These are phyloP conservation scores for Phragmites australis DNA, from an alignment of 176 grass and related monocot species.

Conservation along the genomic window DNA sequence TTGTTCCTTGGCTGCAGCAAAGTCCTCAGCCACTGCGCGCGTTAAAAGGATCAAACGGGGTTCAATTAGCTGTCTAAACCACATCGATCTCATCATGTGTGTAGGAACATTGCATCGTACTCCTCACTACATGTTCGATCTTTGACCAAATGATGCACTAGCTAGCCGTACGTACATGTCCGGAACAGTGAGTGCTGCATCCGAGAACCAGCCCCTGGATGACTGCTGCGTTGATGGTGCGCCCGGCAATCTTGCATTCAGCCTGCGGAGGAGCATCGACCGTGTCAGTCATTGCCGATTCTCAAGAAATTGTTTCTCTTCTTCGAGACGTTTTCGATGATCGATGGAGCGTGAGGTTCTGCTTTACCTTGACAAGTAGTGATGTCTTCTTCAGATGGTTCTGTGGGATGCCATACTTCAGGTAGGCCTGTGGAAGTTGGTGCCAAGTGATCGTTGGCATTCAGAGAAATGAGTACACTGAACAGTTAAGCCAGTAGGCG, in stretches of 20 bases:
- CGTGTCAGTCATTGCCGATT: constrained; percentile 6
- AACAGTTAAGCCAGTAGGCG: not conserved
- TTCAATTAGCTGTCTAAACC: not conserved
- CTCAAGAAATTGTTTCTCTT: not conserved
- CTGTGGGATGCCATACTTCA: constrained; percentile 84
- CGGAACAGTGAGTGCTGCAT: constrained; percentile 68
- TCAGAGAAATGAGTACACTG: not conserved
- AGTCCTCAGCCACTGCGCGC: constrained; percentile 69
- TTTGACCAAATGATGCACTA: constrained; percentile 45
- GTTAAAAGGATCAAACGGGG: constrained; percentile 17
- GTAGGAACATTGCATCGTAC: not conserved
- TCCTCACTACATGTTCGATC: not conserved
- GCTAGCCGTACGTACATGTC: constrained; percentile 52
- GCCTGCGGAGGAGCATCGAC: constrained; percentile 48
- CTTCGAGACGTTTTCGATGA: constrained; percentile 10
- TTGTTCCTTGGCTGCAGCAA: constrained; percentile 80
- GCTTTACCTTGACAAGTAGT: constrained; percentile 86
- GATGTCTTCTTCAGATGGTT: constrained; percentile 80
- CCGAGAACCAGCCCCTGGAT: constrained; percentile 85
- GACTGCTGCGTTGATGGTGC: constrained; percentile 67
- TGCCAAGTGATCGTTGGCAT: constrained; percentile 2
- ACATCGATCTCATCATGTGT: constrained; percentile 33
- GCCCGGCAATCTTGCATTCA: constrained; percentile 68
- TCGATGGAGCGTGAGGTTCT: not conserved
- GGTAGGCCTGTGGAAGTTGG: constrained; percentile 63